A percentile compares a stretch with the other conserved stretches of the same genome.
Evolutionary conservation across 805 yeast species (phyloP).

Genomic region (Ogataea chonburiensis): DNA sequence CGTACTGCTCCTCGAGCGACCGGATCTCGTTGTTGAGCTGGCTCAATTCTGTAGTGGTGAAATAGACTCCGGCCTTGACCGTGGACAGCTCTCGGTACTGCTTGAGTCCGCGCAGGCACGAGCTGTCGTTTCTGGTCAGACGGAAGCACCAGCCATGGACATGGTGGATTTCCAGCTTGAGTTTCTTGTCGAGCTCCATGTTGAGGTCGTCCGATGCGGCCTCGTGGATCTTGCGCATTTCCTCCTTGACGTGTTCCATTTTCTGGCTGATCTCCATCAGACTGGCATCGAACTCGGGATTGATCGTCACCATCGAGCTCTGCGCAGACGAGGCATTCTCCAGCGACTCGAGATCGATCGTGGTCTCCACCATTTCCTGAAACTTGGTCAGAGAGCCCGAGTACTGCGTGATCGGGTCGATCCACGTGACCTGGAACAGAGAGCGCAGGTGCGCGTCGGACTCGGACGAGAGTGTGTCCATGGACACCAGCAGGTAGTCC

Average conservation of each 20-base stretch:
- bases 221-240: constrained; percentile 59
- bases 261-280: constrained; percentile 58
- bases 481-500: constrained; percentile 46
- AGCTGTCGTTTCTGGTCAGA: constrained; percentile 85
- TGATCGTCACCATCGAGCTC: constrained; percentile 58
- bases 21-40: constrained; percentile 58
- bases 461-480: constrained; percentile 33
- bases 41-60: constrained; percentile 69
- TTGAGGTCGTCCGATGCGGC: constrained; percentile 70
- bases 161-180: constrained; percentile 84
- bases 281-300: constrained; percentile 85
- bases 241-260: constrained; percentile 51
- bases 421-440: constrained; percentile 54
- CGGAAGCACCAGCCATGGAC: constrained; percentile 94
- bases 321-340: constrained; percentile 64
- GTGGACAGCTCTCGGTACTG: constrained; percentile 80
- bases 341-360: constrained; percentile 81
- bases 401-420: constrained; percentile 50
- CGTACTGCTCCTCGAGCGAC: constrained; percentile 64
- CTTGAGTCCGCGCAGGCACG: constrained; percentile 62
- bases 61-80: constrained; percentile 92
- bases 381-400: constrained; percentile 58
- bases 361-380: constrained; percentile 86
- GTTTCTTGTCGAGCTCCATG: constrained; percentile 82
- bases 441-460: constrained; percentile 26